These are phyloP conservation scores for Carnegiea gigantea DNA, from an alignment of 179 eudicot genomes.

Conservation along the genomic window DNA sequence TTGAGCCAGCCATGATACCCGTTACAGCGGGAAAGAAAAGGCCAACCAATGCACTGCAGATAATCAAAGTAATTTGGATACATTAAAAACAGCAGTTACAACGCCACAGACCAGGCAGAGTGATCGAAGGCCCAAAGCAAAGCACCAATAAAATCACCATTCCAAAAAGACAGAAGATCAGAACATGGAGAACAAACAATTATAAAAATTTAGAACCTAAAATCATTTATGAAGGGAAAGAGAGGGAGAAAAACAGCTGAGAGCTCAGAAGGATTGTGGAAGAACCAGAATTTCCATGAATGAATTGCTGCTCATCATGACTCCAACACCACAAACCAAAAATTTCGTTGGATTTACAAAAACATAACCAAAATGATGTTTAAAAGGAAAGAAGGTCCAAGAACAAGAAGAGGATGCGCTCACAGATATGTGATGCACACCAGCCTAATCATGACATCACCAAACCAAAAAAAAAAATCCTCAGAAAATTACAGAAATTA, in stretches of 20 bases:
- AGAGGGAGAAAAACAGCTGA: neutral
- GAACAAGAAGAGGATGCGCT: neutral
- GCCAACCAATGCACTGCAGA: slow-evolving; percentile 89
- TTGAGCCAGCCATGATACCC: slow-evolving; percentile 98
- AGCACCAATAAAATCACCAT: neutral
- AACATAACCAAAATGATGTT: no score
- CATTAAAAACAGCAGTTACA: neutral
- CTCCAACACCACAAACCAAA: neutral
- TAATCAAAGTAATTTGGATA: slow-evolving; percentile 6
- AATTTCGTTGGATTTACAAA: neutral
- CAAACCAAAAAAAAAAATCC: no score
- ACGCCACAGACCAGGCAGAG: neutral
- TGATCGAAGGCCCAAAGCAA: neutral
- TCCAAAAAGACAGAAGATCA: neutral
- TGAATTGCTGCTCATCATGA: neutral
- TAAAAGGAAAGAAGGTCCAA: neutral
- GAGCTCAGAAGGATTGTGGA: no score
- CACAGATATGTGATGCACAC: neutral
- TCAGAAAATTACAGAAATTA: no score
- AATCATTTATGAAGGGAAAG: neutral
- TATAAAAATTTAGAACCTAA: neutral
- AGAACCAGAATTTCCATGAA: neutral
- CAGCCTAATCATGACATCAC: no score
- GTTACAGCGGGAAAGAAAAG: slow-evolving; percentile 99
- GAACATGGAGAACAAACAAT: neutral